Evolutionary conservation across 2,329 filamentous ascomycete species (phyloP), one percentile per base, ranked within the genome.

Genomic region (Sporothrix curviconia): DNA sequence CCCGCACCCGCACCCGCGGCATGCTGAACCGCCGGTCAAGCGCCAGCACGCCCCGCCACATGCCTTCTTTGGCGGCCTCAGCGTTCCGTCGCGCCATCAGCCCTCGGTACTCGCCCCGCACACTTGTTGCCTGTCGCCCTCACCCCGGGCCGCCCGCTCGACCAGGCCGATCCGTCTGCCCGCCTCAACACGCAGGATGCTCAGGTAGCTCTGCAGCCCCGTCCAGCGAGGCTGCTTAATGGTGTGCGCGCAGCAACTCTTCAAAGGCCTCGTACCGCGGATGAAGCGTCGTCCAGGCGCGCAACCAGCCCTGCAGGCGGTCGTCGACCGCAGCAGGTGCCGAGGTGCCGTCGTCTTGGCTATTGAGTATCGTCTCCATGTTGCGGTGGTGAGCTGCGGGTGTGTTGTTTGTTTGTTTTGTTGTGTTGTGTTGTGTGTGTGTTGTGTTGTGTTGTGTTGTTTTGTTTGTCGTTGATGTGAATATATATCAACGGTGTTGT

Each of bases 1-100:
- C 28, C n/a, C 11, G 30, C 19, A 6, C 5, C 19, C 22, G 12
- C 9, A n/a, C 7, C 42, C 9, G 1, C n/a, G 17, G 39, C 28
- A 40, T 55, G 7, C 44, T 34, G 34, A 69, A 68, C 15, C 66
- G 63, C 59, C 68, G 66, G 46, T 68, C 66, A 46, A 70, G 52
- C 17, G 62, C 60, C 11, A 67, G 49, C 14, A 70, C 55, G 3
- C 66, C 67, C 7, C 57, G 42, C 69, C 69, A 70, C n/a, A 61
- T 50, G 32, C 56, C 59, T 37, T 64, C 64, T 4, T 58, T 56
- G 4, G 62, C 60, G 2, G 57, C 47, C n/a, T n/a, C 30, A 65
- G 56, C 22, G 57, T 65, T n/a, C n/a, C 7, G 61, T 60, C 8
- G 7, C 39, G 39, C 8, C 49, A 17, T n/a, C 37, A n/a, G 36